Evolutionary conservation across 106 monocot species (phyloP), one percentile per base, ranked within the genome.

Genomic region (Allium fistulosum): DNA sequence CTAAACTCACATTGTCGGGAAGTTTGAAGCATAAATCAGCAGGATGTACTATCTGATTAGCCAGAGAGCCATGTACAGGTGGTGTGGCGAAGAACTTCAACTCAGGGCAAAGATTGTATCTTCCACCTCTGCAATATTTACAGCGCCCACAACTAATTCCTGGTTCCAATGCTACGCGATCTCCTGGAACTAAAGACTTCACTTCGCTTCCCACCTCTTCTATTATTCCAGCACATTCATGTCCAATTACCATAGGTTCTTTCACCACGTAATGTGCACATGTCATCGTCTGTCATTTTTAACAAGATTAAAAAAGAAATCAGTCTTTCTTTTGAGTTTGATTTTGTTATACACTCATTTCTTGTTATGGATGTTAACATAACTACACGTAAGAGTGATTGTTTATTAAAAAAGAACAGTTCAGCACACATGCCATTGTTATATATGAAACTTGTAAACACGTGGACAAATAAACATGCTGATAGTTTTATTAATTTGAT

Each of bases 231-330:
- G 97, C 97, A 67, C 97, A 97, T 64, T 97, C 97, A 47, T 97
- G 97, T 46, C 92, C 97, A 37, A 97, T 92, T 60, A 97, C 92
- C 97, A 97, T 97, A 3, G 97, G 97, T 49, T 92, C 97, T 75
- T 92, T 87, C n/a, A 97, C 92, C 10, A 97, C 80, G 74, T 86
- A 97, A 64, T 80, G 75, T 9, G 92, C 97, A 62, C 77, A 79
- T 56, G 82, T 87, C 97, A 97, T 82, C 8, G 52, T 68, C 96
- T 96, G 81, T 45, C 49, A 57, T 49, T 45, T 8, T 26, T 3
- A 46, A 56, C 11, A 56, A 56, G 57, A 4, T 26, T 13, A 53
- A 53, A 53, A 9, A 8, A 66, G 26, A 11, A 66, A 59, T 18
- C 53, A 37, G 37, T 37, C 0, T 37, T 37, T 37, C 22, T 37